Conservation (phyloP, 2,329 filamentous ascomycete species). For the Nemania sp. region DNA sequence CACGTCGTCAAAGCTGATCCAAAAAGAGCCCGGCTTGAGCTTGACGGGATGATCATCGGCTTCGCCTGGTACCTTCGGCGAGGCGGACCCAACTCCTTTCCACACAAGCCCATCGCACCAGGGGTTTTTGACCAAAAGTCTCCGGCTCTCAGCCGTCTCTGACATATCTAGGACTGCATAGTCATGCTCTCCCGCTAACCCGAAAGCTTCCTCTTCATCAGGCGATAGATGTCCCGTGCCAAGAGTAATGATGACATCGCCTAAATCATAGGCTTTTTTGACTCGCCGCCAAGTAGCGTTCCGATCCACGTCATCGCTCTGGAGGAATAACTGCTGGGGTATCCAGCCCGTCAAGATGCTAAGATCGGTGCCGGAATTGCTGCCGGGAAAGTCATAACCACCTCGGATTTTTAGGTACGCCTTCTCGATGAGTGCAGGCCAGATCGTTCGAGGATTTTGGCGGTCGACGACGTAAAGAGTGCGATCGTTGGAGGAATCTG, state of each 20-base stretch:
- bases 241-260: slow-evolving; percentile 85
- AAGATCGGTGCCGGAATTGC: slow-evolving; percentile 93
- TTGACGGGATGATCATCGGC: slow-evolving; percentile 37
- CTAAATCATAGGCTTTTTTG: slow-evolving; percentile 71
- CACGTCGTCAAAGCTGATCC: slow-evolving; percentile 88
- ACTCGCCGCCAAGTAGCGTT: slow-evolving; percentile 79
- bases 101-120: slow-evolving; percentile 85
- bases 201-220: slow-evolving; percentile 77
- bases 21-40: slow-evolving; percentile 76
- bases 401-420: slow-evolving; percentile 94
- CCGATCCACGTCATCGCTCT: slow-evolving; percentile 79
- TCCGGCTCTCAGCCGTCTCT: slow-evolving; percentile 60
- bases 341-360: slow-evolving; percentile 96
- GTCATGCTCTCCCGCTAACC: slow-evolving; percentile 87
- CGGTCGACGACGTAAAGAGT: slow-evolving; percentile 87
- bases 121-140: slow-evolving; percentile 90
- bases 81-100: slow-evolving; percentile 57
- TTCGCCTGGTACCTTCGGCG: slow-evolving; percentile 25
- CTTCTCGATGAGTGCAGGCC: slow-evolving; percentile 93
- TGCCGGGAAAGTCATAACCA: slow-evolving; percentile 96
- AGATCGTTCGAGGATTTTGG: slow-evolving; percentile 78
- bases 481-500: slow-evolving; percentile 73
- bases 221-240: slow-evolving; percentile 83
- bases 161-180: slow-evolving; percentile 89
- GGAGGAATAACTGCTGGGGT: slow-evolving; percentile 90